These are phyloP conservation scores for Suillus ampliporus DNA, from an alignment of 768 basidiomycete species.

Conservation along the genomic window DNA sequence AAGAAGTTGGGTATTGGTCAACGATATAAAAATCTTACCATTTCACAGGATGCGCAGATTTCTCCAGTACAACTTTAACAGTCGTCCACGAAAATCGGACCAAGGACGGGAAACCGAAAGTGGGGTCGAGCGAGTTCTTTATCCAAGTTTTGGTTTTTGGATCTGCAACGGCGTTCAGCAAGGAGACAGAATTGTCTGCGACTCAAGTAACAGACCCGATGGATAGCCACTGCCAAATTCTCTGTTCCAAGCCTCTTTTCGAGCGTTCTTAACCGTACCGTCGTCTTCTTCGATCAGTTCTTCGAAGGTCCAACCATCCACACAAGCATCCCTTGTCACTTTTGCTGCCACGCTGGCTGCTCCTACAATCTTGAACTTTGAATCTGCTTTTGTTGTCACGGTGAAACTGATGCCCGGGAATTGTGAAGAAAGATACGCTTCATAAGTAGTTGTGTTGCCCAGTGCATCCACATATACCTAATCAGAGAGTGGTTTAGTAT, in stretches of 20 bases:
- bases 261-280: background rate
- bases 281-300: slow-evolving; percentile 45
- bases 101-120: slow-evolving; percentile 91
- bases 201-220: slow-evolving; percentile 55
- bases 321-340: slow-evolving; percentile 90
- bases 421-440: slow-evolving; percentile 76
- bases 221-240: slow-evolving; percentile 89
- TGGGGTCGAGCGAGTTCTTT: slow-evolving; percentile 72
- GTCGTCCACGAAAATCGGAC: slow-evolving; percentile 97
- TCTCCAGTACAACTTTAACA: slow-evolving; percentile 83
- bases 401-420: slow-evolving; percentile 90
- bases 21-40: slow-evolving; percentile 58
- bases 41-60: slow-evolving; percentile 75
- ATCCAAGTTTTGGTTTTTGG: slow-evolving; percentile 94
- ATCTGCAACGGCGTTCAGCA: slow-evolving; percentile 51
- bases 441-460: slow-evolving; percentile 85
- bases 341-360: slow-evolving; percentile 99
- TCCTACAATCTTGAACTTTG: slow-evolving; percentile 95
- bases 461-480: slow-evolving; percentile 96
- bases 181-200: background rate
- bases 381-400: slow-evolving; percentile 91
- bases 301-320: slow-evolving; percentile 86
- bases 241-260: slow-evolving; percentile 35
- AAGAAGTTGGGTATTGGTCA: background rate
- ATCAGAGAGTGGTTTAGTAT: background rate